phyloP scores from a whole-genome alignment of 306 rosid species.

The Adenanthera pavonina region DNA sequence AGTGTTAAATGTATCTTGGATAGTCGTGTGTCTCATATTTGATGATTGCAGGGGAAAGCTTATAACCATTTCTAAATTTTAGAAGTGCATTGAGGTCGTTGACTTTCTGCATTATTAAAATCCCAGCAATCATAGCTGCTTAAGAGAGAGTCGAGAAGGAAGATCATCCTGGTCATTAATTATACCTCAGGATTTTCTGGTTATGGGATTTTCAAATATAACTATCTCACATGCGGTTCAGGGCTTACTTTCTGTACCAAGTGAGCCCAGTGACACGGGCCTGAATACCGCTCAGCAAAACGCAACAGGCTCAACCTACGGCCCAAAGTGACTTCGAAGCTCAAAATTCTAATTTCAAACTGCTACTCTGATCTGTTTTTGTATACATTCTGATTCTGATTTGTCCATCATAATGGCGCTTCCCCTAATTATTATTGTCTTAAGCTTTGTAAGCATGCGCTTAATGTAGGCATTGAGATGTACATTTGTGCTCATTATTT shows the following conservation, averaged over 20 bases:
- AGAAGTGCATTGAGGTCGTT: neutral
- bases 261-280: neutral
- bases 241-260: slow-evolving; percentile 2
- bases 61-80: neutral
- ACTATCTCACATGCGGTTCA: neutral
- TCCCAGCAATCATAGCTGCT: neutral
- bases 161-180: neutral
- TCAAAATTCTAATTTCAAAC: neutral
- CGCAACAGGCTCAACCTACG: neutral
- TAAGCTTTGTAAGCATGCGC: slow-evolving; percentile 1
- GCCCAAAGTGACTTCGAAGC: neutral
- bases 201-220: neutral
- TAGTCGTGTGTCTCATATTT: neutral
- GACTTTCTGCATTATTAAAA: neutral
- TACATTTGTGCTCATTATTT: slow-evolving; percentile 1
- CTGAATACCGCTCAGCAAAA: neutral
- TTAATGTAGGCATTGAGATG: slow-evolving; percentile 24
- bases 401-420: slow-evolving; percentile 30
- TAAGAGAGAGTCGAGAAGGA: neutral
- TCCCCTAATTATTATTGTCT: slow-evolving; percentile 5
- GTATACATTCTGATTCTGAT: slow-evolving; percentile 1
- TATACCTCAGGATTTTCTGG: neutral
- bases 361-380: slow-evolving; percentile 7
- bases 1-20: neutral
- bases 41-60: neutral